phyloP scores from a whole-genome alignment of 23 red algal genomes.

The Gracilaria vermiculophylla region DNA sequence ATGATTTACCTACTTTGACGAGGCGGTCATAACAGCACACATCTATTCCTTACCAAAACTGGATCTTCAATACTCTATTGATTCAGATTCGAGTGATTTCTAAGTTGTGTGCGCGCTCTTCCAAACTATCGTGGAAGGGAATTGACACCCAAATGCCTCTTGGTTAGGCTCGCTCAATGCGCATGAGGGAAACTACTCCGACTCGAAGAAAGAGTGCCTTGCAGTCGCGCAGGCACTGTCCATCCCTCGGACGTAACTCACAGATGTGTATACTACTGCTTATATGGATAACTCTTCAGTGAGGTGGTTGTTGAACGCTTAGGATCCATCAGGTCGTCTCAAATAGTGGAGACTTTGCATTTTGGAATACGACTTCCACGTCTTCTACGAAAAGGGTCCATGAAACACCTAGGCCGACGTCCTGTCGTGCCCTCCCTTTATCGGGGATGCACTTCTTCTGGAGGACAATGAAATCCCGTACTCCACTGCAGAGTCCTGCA shows the following conservation, averaged over 20 bases:
- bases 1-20: background rate
- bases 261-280: background rate
- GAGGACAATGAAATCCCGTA: no score
- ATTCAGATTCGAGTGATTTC: background rate
- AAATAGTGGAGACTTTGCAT: background rate
- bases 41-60: background rate
- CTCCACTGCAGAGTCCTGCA: background rate
- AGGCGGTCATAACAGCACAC: background rate
- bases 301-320: background rate
- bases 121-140: background rate
- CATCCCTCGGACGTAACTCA: background rate
- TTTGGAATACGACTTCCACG: background rate
- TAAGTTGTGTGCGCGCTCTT: background rate
- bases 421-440: background rate
- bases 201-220: background rate
- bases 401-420: background rate
- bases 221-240: conserved; percentile 7
- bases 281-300: conserved; percentile 9
- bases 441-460: background rate
- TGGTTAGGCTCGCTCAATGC: background rate
- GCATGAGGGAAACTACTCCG: background rate
- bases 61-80: background rate
- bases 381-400: background rate
- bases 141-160: background rate
- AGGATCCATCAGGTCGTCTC: background rate